Evolutionary conservation across 345 rosid genomes (phyloP).

Genomic region (Salix koriyanagi): DNA sequence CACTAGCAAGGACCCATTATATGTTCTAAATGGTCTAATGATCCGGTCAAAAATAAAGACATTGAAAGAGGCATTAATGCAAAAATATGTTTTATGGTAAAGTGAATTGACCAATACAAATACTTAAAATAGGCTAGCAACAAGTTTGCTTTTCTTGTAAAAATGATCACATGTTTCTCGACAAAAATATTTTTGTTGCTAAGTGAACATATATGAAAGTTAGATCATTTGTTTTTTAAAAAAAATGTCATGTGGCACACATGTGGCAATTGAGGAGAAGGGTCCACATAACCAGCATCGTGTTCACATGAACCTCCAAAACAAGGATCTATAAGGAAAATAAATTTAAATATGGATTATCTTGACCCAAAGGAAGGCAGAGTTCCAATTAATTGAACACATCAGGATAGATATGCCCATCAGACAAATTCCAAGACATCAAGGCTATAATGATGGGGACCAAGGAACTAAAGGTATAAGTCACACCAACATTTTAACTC

Average conservation of each 20-base stretch:
- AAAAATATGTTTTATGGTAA: background rate
- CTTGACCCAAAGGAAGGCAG: background rate
- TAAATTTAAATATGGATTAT: background rate
- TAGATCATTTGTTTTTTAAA: background rate
- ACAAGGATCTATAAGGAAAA: background rate
- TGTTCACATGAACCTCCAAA: background rate
- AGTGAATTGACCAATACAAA: background rate
- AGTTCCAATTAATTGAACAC: background rate
- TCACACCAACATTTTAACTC: background rate
- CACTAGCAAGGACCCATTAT: too few relatives aligned
- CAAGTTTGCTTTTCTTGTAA: background rate
- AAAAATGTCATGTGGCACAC: background rate
- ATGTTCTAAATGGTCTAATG: too few relatives aligned
- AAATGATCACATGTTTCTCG: constrained; percentile 2
- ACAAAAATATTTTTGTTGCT: background rate
- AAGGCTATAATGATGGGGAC: too few relatives aligned
- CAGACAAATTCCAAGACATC: background rate
- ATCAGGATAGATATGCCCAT: background rate
- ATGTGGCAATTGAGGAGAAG: background rate
- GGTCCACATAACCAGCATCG: background rate
- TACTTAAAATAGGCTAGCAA: background rate
- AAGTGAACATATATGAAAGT: background rate
- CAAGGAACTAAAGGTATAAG: too few relatives aligned
- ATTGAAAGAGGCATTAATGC: too few relatives aligned
- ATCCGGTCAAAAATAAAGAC: too few relatives aligned